Conservation (phyloP, 495 filamentous ascomycete species). For the Penicillium turbatum region DNA sequence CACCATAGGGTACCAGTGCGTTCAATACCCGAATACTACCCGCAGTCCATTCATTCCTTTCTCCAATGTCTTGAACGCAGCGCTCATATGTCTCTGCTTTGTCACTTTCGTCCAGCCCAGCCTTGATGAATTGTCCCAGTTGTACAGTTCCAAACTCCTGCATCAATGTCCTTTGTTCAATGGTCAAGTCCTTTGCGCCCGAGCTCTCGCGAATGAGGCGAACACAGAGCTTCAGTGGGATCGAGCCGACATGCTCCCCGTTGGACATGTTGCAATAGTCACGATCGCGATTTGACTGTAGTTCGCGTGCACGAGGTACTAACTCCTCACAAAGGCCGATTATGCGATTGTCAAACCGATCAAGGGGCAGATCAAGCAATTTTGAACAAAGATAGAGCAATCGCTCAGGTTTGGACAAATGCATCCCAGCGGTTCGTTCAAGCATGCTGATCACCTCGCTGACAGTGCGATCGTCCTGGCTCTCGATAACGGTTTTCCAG, state of each 20-base stretch:
- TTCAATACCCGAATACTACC: slow-evolving; percentile 71
- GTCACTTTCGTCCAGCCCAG: slow-evolving; percentile 46
- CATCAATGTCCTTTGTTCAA: slow-evolving; percentile 38
- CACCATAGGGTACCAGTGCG: slow-evolving; percentile 48
- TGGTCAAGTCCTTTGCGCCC: slow-evolving; percentile 31
- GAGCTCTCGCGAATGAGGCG: slow-evolving; percentile 64
- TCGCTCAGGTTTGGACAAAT: slow-evolving; percentile 40
- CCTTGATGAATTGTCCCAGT: slow-evolving; percentile 48
- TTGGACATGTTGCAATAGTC: slow-evolving; percentile 1
- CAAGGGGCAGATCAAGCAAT: slow-evolving; percentile 62
- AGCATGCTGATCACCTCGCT: slow-evolving; percentile 76
- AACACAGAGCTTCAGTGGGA: slow-evolving; percentile 52
- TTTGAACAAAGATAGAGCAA: slow-evolving; percentile 74
- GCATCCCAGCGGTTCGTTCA: slow-evolving; percentile 57
- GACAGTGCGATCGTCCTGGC: slow-evolving; percentile 79
- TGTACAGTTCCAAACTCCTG: slow-evolving; percentile 58
- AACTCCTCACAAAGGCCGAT: slow-evolving; percentile 42
- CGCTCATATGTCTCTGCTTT: slow-evolving; percentile 52
- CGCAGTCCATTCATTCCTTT: slow-evolving; percentile 49
- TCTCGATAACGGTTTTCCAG: slow-evolving; percentile 79
- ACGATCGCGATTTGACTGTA: slow-evolving; percentile 19
- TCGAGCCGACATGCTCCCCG: slow-evolving; percentile 28
- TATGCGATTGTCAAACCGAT: slow-evolving; percentile 53
- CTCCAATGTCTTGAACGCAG: slow-evolving; percentile 56
- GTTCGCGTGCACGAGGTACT: slow-evolving; percentile 35